A percentile compares a stretch with the other conserved stretches of the same genome.
phyloP scores from a whole-genome alignment of 768 basidiomycete genomes.

The Tulasnella calospora region DNA sequence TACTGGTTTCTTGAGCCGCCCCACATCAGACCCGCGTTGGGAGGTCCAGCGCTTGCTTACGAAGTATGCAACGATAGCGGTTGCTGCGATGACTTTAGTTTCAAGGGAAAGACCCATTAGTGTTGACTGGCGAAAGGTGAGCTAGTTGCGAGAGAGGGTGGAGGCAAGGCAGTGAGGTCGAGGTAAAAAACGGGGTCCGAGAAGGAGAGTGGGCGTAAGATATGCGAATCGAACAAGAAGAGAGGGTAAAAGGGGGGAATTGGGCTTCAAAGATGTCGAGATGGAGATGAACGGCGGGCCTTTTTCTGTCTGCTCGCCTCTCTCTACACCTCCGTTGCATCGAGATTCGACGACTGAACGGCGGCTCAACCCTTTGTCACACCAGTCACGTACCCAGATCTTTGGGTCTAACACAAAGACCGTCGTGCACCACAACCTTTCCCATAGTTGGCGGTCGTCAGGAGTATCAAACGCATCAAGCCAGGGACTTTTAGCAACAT shows the following conservation, averaged over 20 bases:
- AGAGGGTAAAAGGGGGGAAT: background rate
- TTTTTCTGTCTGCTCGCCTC: background rate
- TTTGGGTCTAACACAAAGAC: background rate
- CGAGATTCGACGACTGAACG: background rate
- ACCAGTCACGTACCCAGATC: background rate
- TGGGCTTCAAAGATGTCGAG: background rate
- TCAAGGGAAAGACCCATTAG: background rate
- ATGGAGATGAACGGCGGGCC: background rate
- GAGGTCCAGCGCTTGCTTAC: background rate
- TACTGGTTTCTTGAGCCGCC: slow-evolving; percentile 3
- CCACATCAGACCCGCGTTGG: background rate
- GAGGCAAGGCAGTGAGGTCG: background rate
- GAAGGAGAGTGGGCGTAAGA: background rate
- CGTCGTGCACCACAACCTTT: background rate
- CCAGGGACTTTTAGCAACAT: background rate
- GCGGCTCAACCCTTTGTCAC: background rate
- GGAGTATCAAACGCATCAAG: background rate
- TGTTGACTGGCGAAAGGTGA: background rate
- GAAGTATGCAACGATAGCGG: background rate
- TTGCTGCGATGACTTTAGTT: slow-evolving; percentile 1
- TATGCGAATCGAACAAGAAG: background rate
- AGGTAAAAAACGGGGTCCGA: background rate
- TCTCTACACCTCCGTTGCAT: background rate
- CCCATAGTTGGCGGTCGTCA: background rate
- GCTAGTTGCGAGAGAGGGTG: background rate